These are phyloP conservation scores for Pseudopyricularia cyperi DNA, from an alignment of 2,329 filamentous ascomycete species.

Conservation along the genomic window DNA sequence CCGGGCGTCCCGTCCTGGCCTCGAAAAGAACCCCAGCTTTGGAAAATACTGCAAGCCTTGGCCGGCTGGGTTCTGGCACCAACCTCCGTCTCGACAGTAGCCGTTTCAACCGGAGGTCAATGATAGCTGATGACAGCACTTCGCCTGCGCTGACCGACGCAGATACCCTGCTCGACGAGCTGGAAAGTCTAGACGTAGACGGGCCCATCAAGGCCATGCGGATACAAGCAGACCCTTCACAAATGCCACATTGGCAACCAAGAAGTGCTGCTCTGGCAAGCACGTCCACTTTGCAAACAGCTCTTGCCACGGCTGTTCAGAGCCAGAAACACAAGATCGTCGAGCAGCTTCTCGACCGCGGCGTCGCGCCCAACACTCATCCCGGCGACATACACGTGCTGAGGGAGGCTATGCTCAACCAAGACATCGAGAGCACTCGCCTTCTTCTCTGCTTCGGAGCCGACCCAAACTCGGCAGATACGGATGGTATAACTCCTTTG, in stretches of 20 bases:
- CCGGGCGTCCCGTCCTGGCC: slow-evolving; percentile 11
- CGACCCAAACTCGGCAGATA: slow-evolving; percentile 38
- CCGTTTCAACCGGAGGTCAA: background rate
- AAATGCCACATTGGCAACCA: slow-evolving; percentile 38
- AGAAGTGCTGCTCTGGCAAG: slow-evolving; percentile 29
- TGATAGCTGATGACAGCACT: slow-evolving; percentile 13
- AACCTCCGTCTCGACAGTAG: background rate
- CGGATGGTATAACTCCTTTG: slow-evolving; percentile 36
- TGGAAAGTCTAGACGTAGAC: slow-evolving; percentile 25
- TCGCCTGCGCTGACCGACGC: slow-evolving; percentile 16
- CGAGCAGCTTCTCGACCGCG: slow-evolving; percentile 44
- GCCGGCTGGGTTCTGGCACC: background rate
- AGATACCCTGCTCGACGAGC: slow-evolving; percentile 20
- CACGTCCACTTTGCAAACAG: slow-evolving; percentile 27
- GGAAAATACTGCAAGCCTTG: background rate
- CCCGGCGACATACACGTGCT: slow-evolving; percentile 30
- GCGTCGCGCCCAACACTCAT: slow-evolving; percentile 36
- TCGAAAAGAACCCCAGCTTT: slow-evolving; percentile 10
- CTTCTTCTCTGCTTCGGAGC: slow-evolving; percentile 44
- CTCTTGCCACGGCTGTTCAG: slow-evolving; percentile 41
- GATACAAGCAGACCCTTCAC: slow-evolving; percentile 33
- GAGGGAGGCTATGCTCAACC: slow-evolving; percentile 36
- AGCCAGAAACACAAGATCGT: slow-evolving; percentile 41
- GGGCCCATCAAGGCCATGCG: slow-evolving; percentile 28
- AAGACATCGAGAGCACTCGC: slow-evolving; percentile 39